A percentile compares a stretch with the other conserved stretches of the same genome.
Evolutionary conservation across 1,139 yeast species (phyloP).

Genomic region (Hyphopichia burtonii): DNA sequence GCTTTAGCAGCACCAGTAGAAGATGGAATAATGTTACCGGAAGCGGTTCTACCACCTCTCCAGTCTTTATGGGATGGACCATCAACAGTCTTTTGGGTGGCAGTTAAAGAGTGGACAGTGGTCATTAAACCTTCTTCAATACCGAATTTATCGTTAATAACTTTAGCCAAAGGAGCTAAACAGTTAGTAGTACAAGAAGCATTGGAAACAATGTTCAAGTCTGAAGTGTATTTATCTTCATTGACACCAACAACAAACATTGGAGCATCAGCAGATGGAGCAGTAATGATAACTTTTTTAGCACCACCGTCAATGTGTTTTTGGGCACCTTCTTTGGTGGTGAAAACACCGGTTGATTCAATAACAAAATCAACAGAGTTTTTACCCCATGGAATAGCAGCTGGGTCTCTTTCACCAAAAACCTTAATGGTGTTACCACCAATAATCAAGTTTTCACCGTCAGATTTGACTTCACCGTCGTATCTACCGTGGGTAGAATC

Average conservation of each 20-base stretch:
- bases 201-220: constrained; percentile 64
- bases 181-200: constrained; percentile 85
- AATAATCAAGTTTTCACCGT: constrained; percentile 51
- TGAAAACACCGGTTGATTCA: constrained; percentile 82
- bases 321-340: constrained; percentile 65
- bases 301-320: constrained; percentile 76
- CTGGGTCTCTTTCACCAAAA: constrained; percentile 71
- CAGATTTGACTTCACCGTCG: constrained; percentile 55
- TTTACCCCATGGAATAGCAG: constrained; percentile 71
- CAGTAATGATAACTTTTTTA: constrained; percentile 77
- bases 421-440: constrained; percentile 60
- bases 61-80: constrained; percentile 86
- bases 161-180: constrained; percentile 77
- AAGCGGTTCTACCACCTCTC: constrained; percentile 86
- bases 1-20: constrained; percentile 88
- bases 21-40: constrained; percentile 78
- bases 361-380: constrained; percentile 66
- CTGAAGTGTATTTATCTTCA: constrained; percentile 61
- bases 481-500: constrained; percentile 75
- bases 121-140: constrained; percentile 79
- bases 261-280: constrained; percentile 78
- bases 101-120: constrained; percentile 78
- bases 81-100: constrained; percentile 80
- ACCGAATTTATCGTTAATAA: constrained; percentile 67
- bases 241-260: constrained; percentile 79